phyloP scores from a whole-genome alignment of 148 eudicot species.

The Hydrangea macrophylla region DNA sequence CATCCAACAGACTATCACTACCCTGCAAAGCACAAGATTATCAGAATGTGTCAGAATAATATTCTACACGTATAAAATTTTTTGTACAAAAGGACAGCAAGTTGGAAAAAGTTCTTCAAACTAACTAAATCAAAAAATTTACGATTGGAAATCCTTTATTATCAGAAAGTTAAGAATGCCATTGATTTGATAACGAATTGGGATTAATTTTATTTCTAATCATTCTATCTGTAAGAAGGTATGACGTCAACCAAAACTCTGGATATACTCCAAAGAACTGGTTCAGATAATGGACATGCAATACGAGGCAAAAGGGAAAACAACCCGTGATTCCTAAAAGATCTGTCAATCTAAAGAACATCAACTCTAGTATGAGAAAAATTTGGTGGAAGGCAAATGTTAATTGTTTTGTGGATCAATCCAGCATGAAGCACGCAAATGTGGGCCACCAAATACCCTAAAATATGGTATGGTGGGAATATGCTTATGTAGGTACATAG shows the following conservation, averaged over 20 bases:
- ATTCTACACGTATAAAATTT: not conserved
- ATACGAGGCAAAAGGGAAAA: not conserved
- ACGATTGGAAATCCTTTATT: not conserved
- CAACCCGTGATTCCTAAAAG: not conserved
- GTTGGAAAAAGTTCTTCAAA: not conserved
- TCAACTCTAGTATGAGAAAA: too few species aligned
- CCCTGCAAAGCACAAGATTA: constrained; percentile 42
- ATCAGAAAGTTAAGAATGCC: not conserved
- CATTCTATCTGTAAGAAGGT: not conserved
- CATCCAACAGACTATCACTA: constrained; percentile 66
- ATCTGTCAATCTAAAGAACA: not conserved
- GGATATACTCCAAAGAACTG: not conserved
- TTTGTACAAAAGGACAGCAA: not conserved
- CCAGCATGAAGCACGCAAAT: too few species aligned
- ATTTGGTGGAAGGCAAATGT: too few species aligned
- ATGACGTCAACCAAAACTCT: not conserved
- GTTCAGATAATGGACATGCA: not conserved
- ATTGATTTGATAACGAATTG: not conserved
- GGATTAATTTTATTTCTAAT: not conserved
- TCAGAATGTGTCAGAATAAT: constrained; percentile 14
- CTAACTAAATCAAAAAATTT: not conserved
- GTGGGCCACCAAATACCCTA: too few species aligned
- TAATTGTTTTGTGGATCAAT: too few species aligned
- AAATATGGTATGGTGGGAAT: too few species aligned
- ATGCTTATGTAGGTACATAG: too few species aligned